Base-by-base conservation (phyloP, 1,284 basidiomycete genomes). In the Chondrostereum purpureum region DNA sequence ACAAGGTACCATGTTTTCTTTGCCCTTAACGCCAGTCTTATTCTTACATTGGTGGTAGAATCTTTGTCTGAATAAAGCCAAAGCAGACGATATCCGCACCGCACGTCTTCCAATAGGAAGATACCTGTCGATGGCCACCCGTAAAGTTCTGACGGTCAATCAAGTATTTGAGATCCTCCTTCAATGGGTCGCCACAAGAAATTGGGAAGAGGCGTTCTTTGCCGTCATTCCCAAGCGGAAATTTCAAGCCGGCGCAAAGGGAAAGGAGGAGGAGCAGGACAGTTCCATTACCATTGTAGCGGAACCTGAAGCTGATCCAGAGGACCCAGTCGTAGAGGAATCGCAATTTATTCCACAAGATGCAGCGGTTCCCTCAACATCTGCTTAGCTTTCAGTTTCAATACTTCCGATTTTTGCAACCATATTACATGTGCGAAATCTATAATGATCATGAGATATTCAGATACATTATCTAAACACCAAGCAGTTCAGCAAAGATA, bases 91-190 rank as follows among this genome's bases (percentile, higher is more conserved):
- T 1, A 78, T 99, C 46, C 77, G 83, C 22, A 87, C 90, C 33
- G 96, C 94, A 5, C 84, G 91, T 38, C 77, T 99, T 39, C 96
- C 96, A 1, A 97, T 99, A 44, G 88, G 90, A 12, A 83, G 83
- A 49, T 94, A 90, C 63, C 72, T 97, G 39, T 75, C 86, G 43
- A 69, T 99, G 53, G 78, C 83, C 14, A 92, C 93, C 2, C 82
- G 96, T 47, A 98, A 97, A 59, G 92, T 99, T 19, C 72, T 99
- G 51, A 99, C 96, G 0, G 93, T 99, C 45, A 99, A 99, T 60
- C 95, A 98, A 67, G 85, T 91, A 13, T 90, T 94, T 58, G 92
- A 96, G 62, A 97, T 99, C 54, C 73, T 99, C 47, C 64, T 93
- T 6, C 83, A 86, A 53, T 99, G 92, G 88, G 76, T 86, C n/a